Evolutionary conservation across 164 flowering plant species (phyloP).

Genomic region (Houttuynia cordata): DNA sequence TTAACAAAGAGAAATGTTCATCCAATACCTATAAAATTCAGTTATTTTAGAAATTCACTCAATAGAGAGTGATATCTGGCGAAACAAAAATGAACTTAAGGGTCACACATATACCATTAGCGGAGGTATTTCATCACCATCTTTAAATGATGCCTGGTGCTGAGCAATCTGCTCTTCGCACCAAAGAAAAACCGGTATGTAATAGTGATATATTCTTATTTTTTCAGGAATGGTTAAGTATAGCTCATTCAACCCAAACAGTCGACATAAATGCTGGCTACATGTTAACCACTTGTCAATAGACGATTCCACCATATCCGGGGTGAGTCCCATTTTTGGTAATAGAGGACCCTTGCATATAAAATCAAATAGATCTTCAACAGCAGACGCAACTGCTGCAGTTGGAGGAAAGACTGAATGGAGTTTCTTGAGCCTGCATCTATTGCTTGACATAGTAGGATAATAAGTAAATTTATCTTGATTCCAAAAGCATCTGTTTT

Average conservation of each 20-base stretch:
- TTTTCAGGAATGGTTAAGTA: slow-evolving; percentile 52
- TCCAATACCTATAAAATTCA: neutral
- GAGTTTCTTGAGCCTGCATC: slow-evolving; percentile 19
- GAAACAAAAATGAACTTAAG: neutral
- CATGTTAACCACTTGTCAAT: slow-evolving; percentile 73
- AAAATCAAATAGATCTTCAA: slow-evolving; percentile 66
- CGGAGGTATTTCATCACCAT: slow-evolving; percentile 73
- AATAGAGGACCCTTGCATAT: slow-evolving; percentile 78
- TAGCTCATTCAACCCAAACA: slow-evolving; percentile 63
- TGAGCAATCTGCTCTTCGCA: slow-evolving; percentile 76
- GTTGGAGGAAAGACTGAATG: slow-evolving; percentile 33
- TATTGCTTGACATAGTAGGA: slow-evolving; percentile 5
- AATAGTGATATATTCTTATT: slow-evolving; percentile 76
- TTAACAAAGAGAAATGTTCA: slow-evolving; percentile 2
- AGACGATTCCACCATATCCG: slow-evolving; percentile 45
- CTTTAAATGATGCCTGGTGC: slow-evolving; percentile 53
- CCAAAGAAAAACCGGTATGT: slow-evolving; percentile 90
- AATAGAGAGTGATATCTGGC: neutral
- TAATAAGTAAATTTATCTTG: slow-evolving; percentile 25
- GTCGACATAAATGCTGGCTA: slow-evolving; percentile 46
- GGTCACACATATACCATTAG: slow-evolving; percentile 49
- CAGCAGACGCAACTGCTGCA: slow-evolving; percentile 56
- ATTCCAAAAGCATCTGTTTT: slow-evolving; percentile 35
- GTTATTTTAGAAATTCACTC: neutral
- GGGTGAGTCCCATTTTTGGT: slow-evolving; percentile 40